phyloP scores from a whole-genome alignment of 139 green algal genomes.

The Desmodesmus armatus region DNA sequence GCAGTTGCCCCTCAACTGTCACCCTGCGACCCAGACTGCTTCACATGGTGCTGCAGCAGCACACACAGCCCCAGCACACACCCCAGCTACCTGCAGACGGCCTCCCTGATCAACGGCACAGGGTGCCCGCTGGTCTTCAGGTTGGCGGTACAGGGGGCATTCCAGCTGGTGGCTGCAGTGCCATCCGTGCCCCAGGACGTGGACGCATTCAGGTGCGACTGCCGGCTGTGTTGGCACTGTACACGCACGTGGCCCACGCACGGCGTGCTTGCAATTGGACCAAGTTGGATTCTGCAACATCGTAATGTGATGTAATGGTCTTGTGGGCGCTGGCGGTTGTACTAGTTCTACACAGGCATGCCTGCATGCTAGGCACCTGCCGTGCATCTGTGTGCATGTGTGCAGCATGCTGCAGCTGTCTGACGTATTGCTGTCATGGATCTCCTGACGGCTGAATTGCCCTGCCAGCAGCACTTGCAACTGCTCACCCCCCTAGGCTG shows the following conservation, averaged over 20 bases:
- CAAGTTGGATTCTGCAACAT: background rate
- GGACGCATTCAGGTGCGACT: background rate
- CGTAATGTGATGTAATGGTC: background rate
- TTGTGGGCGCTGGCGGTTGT: background rate
- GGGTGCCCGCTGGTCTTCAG: constrained; percentile 8
- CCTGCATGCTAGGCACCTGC: too few species aligned
- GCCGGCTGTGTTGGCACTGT: background rate
- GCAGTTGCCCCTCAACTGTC: background rate
- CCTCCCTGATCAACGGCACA: background rate
- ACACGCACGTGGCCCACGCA: background rate
- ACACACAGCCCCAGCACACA: background rate
- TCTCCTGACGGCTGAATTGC: too few species aligned
- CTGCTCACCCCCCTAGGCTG: too few species aligned
- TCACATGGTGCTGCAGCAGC: background rate
- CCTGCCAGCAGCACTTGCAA: too few species aligned
- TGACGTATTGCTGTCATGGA: too few species aligned
- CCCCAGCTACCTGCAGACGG: background rate
- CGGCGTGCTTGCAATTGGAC: background rate
- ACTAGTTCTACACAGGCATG: background rate
- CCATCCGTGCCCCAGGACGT: constrained; percentile 15
- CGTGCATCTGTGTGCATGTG: too few species aligned
- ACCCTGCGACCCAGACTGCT: background rate
- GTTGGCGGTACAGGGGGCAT: constrained; percentile 9
- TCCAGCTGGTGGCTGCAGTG: constrained; percentile 3
- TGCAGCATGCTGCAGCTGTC: too few species aligned